A percentile compares a stretch with the other conserved stretches of the same genome.
Evolutionary conservation across 352 stramenopile genomes (phyloP).

Genomic region (Pythium oligandrum): DNA sequence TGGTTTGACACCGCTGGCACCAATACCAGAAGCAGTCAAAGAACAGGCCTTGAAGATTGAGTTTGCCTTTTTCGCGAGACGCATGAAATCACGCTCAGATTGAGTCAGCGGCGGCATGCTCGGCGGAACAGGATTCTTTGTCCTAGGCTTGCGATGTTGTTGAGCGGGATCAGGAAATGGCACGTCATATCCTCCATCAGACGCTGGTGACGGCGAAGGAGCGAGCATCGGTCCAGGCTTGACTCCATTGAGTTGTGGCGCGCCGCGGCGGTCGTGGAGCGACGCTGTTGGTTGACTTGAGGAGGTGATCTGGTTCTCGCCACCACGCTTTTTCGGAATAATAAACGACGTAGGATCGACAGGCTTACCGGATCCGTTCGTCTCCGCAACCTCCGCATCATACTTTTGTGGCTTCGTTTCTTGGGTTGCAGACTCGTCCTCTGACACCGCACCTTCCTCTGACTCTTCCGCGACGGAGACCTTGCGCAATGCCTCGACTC

Average conservation of each 20-base stretch:
- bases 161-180: background rate
- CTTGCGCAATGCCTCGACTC: slow-evolving; percentile 2
- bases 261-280: background rate
- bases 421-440: background rate
- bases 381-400: background rate
- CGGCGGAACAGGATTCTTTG: slow-evolving; percentile 46
- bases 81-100: slow-evolving; percentile 44
- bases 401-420: background rate
- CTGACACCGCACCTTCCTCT: slow-evolving; percentile 18
- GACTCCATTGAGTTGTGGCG: background rate
- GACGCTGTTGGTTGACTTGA: background rate
- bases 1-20: slow-evolving; percentile 4
- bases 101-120: slow-evolving; percentile 17
- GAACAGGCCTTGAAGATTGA: slow-evolving; percentile 35
- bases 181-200: background rate
- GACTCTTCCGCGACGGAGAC: slow-evolving; percentile 4
- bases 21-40: slow-evolving; percentile 1
- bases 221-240: background rate
- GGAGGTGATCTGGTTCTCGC: background rate
- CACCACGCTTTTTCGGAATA: slow-evolving; percentile 31
- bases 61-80: slow-evolving; percentile 46
- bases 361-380: background rate
- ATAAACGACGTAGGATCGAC: slow-evolving; percentile 31
- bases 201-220: slow-evolving; percentile 11
- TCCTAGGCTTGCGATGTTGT: slow-evolving; percentile 11